Evolutionary conservation across 345 rosid species (phyloP), one percentile per base, ranked within the genome.

Genomic region (Salix purpurea): DNA sequence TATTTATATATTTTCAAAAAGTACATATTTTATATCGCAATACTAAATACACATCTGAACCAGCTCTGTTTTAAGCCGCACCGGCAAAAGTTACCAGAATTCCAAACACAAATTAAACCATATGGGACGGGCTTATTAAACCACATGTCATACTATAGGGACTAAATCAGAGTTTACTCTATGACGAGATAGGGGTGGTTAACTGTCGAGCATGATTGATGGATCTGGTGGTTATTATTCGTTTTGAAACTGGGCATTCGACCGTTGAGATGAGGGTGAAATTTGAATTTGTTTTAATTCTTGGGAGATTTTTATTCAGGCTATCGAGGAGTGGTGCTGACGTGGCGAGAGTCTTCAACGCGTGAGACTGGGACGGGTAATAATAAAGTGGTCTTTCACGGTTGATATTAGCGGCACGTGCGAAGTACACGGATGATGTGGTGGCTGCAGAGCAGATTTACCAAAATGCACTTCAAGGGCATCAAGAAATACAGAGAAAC

Each of bases 221-320:
- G 3, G 75, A 86, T 86, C 83, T 19, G 61, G 83, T 89, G 93
- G 91, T 72, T 83, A 30, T 76, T 16, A 46, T 77, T 84, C 60
- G 1, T 30, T 4, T 65, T 24, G 4, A 46, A 73, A 39, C 62
- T 73, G 58, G 42, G 42, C 40, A 78, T 79, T 83, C 50, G 83
- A 88, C 93, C 90, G 93, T 80, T 85, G 76, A 71, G 85, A 91
- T 88, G 70, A 18, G 16, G 70, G n/a, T 39, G 26, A 67, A 75
- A 44, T 84, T 89, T 86, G 85, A 85, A 90, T 73, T 5, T 70
- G 81, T 74, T 75, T 76, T 23, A 40, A 28, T 34, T 67, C 72
- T 26, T 32, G 16, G 30, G 12, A 46, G 39, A 67, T 65, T 60
- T 28, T 67, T 52, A 48, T 6, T 2, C 14, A 67, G 54, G 73